Evolutionary conservation across 2,329 filamentous ascomycete species (phyloP), one percentile per base, ranked within the genome.

Genomic region (Hypoxylon sp.): DNA sequence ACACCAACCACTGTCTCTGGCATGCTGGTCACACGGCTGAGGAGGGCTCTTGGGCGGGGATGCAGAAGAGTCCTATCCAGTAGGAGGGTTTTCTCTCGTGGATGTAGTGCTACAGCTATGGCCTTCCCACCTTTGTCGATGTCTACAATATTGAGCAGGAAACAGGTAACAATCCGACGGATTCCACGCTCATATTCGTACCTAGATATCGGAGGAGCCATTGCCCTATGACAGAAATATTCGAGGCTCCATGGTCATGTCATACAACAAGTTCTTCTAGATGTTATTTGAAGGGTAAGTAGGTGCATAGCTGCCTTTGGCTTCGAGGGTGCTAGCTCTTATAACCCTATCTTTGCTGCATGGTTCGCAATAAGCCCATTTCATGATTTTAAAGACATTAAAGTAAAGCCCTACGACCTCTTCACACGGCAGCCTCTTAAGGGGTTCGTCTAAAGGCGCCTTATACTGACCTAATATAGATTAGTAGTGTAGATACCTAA

Each of bases 141-240:
- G 66, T 53, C 8, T 18, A 71, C 1, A 62, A 70, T 32, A 66
- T 73, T 49, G 46, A 65, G 20, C 28, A 49, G 32, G 68, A 72
- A 22, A 55, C 71, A 33, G 64, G 59, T 0, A 45, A 45, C 7
- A 64, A 48, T 3, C 53, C 61, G 0, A 52, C 42, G 2, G 60
- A 45, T 2, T 58, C 53, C 1, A 71, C 68, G 0, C 52, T 64
- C 6, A 44, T 73, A 4, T 71, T 73, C n/a, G 69, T 74, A n/a
- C n/a, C n/a, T n/a, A 8, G 72, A 74, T 22, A 50, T 74, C 1
- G 71, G 69, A 2, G 72, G 72, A 11, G 67, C 64, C 0, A 30
- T 70, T 30, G 65, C 68, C 3, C 24, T 73, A 1, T 59, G 44
- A 20, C 49, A 54, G 24, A 54, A 26, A n/a, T 64, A 63, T 48